Conservation (phyloP, 257 asterid genomes). For the Eucommia ulmoides region DNA sequence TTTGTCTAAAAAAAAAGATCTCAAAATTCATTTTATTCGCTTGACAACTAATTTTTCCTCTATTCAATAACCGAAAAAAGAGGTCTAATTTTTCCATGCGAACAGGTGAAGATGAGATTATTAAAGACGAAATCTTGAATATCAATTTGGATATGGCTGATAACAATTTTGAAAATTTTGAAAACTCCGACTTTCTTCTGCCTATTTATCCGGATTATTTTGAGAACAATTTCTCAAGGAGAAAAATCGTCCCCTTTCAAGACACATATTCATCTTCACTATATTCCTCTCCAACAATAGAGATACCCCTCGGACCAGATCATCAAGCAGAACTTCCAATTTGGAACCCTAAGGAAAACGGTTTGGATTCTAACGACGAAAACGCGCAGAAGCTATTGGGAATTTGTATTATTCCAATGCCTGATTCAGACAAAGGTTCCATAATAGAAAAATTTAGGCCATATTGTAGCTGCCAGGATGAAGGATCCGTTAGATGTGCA, state of each 20-base stretch:
- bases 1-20: too few relatives aligned
- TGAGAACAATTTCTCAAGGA: neutral
- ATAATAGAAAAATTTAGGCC: neutral
- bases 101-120: constrained; percentile 14
- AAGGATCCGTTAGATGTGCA: neutral
- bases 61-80: neutral
- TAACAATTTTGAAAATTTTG: neutral
- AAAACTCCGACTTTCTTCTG: neutral
- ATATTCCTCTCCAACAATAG: neutral
- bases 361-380: neutral
- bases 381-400: neutral
- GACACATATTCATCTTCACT: neutral
- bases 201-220: neutral
- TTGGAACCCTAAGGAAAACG: neutral
- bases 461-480: neutral
- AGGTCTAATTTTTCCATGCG: neutral
- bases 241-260: neutral
- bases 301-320: neutral
- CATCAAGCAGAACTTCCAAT: neutral
- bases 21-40: neutral
- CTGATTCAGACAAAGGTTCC: neutral
- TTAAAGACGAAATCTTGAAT: neutral
- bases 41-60: neutral
- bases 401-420: neutral
- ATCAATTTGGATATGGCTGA: neutral